Evolutionary conservation across 345 rosid species (phyloP).

Genomic region (Eucalyptus melliodora): DNA sequence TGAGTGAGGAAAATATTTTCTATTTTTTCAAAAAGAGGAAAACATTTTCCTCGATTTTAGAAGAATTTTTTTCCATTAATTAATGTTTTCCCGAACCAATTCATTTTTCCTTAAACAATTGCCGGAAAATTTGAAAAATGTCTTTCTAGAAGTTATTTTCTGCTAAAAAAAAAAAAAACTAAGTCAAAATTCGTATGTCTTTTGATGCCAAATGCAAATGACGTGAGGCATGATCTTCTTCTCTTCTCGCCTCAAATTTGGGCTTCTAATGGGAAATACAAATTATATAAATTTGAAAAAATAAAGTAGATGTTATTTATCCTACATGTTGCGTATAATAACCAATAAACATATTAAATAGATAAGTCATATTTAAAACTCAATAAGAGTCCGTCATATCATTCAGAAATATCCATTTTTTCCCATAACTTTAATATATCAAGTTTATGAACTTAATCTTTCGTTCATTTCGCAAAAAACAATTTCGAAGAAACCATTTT

Average conservation of each 20-base stretch:
- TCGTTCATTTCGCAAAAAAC: too few species aligned
- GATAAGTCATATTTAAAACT: background rate
- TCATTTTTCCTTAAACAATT: too few species aligned
- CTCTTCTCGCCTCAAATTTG: background rate
- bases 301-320: background rate
- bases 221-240: background rate
- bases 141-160: too few species aligned
- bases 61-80: too few species aligned
- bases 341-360: background rate
- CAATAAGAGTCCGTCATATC: background rate
- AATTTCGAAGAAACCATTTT: fast-evolving
- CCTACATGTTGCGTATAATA: background rate
- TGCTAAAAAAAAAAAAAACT: too few species aligned
- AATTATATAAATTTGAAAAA: background rate
- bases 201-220: background rate
- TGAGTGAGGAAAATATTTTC: too few species aligned
- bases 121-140: too few species aligned
- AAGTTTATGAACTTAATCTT: background rate
- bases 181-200: background rate
- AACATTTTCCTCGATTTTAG: too few species aligned
- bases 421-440: background rate
- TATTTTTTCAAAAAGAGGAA: too few species aligned
- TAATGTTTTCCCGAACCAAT: too few species aligned
- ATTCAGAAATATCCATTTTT: background rate
- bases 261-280: background rate